Base-by-base conservation (phyloP, 371 early-diverging fungal genomes). In the Apophysomyces variabilis region DNA sequence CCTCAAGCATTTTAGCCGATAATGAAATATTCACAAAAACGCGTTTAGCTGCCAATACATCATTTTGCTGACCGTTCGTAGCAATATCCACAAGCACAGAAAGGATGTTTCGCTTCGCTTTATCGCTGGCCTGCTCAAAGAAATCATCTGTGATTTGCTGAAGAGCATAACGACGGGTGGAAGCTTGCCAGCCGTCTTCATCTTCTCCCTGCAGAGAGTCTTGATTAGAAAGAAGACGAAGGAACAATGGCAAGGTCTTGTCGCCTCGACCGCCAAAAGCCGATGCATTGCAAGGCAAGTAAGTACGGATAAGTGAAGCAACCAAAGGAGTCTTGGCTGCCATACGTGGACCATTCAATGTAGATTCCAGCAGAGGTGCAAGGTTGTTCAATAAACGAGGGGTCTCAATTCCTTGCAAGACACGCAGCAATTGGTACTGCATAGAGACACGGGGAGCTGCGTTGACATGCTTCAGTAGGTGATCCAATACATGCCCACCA, bases 401-500 rank as follows among this genome's bases (percentile, higher is more conserved):
- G 12, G 89, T 81, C n/a, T 85, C 74, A 16, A 92, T 78, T 8
- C 58, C 50, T 21, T 78, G 75, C 62, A 95, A 69, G 14, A 87
- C 70, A 8, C 65, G 61, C 58, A 95, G 72, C 37, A 95, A 68
- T 13, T 69, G 71, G 37, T 81, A 70, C 68, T 92, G 87, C 35
- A 82, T 57, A 63, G 70, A 66, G 16, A 75, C 47, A 21, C 73
- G 68, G 18, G 77, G 72, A 13, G 87, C 73, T 0, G 86, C 87
- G 21, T 84, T 74, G 16, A 88, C 76, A 70, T 92, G 90, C n/a
- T 92, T 83, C 36, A 93, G 73, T 45, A 95, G 67, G 76, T 89
- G 91, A 4, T 87, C 81, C 58, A 90, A 66, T 14, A 90, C 71
- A 12, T 70, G 70, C 1, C 58, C 64, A 47, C 66, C 69, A 21